Evolutionary conservation across 805 yeast genomes (phyloP).

Genomic region (Yarrowia divulgata): DNA sequence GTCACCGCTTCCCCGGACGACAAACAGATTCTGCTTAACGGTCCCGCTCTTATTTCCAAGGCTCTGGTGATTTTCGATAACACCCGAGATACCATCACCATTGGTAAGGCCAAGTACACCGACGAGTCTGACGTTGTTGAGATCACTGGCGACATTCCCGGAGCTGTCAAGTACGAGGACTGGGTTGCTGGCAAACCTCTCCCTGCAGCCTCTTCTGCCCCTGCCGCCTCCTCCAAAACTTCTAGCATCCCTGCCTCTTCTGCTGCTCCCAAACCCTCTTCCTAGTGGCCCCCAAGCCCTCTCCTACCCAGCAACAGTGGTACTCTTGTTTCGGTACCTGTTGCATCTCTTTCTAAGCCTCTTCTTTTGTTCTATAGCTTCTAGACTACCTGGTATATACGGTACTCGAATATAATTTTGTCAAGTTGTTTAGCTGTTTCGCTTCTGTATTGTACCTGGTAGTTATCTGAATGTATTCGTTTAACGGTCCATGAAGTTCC

Average conservation of each 20-base stretch:
- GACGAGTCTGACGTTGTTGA: background rate
- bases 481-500: no score
- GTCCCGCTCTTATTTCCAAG: conserved; percentile 1
- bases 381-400: no score
- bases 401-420: no score
- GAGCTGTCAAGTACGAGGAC: background rate
- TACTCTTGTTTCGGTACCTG: conserved; percentile 7
- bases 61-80: conserved; percentile 5
- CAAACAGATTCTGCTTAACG: background rate
- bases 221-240: no score
- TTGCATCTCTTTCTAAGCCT: background rate
- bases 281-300: background rate
- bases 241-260: background rate
- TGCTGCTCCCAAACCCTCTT: background rate
- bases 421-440: no score
- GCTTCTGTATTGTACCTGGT: no score
- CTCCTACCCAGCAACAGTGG: background rate
- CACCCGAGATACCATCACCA: background rate
- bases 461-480: no score
- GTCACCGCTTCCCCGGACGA: background rate
- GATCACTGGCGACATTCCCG: background rate
- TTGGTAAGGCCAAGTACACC: conserved; percentile 14
- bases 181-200: conserved; percentile 13
- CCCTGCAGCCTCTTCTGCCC: background rate
- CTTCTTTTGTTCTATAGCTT: background rate